phyloP scores from a whole-genome alignment of 345 rosid species.

The Aurinia saxatilis region DNA sequence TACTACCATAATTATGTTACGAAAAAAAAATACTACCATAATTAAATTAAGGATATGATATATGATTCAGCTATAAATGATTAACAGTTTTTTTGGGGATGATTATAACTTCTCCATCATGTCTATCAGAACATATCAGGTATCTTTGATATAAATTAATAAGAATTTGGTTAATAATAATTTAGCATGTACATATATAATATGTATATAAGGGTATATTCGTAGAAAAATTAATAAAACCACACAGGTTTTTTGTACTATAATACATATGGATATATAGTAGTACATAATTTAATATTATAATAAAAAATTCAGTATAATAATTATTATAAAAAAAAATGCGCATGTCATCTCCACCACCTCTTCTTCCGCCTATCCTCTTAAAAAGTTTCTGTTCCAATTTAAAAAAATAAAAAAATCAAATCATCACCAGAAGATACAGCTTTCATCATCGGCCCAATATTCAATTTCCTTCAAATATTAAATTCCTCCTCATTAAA shows the following conservation, averaged over 20 bases:
- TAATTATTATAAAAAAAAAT: background rate
- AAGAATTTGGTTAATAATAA: conserved; percentile 4
- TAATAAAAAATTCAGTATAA: background rate
- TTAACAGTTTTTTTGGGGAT: background rate
- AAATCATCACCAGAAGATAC: conserved; percentile 18
- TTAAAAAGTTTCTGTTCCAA: conserved; percentile 24
- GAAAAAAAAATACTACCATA: too few species aligned
- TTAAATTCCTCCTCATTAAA: too few species aligned
- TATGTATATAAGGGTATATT: background rate
- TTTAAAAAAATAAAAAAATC: background rate
- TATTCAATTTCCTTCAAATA: background rate
- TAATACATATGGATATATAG: conserved; percentile 11
- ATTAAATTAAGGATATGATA: background rate
- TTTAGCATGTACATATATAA: background rate
- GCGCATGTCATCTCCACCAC: conserved; percentile 38
- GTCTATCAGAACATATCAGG: background rate
- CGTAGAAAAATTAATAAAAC: background rate
- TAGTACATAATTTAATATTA: background rate
- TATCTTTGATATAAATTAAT: background rate
- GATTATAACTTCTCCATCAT: background rate
- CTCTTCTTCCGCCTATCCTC: conserved; percentile 30
- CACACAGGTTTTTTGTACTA: conserved; percentile 1
- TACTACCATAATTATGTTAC: too few species aligned
- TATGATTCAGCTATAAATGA: background rate
- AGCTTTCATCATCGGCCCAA: conserved; percentile 28